Conservation (phyloP, 139 green algal species). For the Chlamydomonas sp. region DNA sequence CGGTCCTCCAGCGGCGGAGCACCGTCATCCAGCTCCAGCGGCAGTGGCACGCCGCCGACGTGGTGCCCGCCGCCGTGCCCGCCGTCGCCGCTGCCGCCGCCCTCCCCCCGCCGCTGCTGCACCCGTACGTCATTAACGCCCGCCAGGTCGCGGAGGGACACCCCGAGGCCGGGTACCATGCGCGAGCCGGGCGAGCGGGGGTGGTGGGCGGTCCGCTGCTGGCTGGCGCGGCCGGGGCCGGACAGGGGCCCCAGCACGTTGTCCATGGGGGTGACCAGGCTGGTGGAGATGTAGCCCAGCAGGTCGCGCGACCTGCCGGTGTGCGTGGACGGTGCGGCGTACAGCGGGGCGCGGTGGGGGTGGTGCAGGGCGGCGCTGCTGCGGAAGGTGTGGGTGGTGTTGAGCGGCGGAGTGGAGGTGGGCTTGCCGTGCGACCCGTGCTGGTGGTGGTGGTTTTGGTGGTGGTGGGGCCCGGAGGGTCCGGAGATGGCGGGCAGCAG, state of each 20-base stretch:
- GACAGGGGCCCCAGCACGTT: background rate
- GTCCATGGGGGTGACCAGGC: background rate
- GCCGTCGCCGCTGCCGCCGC: background rate
- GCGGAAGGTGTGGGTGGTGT: no score
- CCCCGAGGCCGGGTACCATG: background rate
- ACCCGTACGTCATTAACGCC: background rate
- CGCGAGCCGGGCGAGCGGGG: background rate
- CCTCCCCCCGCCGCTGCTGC: background rate
- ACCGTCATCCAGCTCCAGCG: conserved; percentile 15
- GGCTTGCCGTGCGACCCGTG: no score
- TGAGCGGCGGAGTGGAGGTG: background rate
- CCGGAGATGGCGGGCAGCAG: no score
- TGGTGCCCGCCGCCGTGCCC: background rate
- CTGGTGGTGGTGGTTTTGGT: no score
- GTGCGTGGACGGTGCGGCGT: background rate
- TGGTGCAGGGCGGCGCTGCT: background rate
- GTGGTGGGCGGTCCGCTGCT: background rate
- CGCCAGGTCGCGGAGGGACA: conserved; percentile 21
- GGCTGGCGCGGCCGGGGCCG: background rate
- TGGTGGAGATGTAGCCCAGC: conserved; percentile 16
- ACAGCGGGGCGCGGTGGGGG: background rate
- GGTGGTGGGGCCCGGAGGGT: no score
- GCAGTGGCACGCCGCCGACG: background rate
- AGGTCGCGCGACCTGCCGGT: conserved; percentile 9
- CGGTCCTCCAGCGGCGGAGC: conserved; percentile 31